Evolutionary conservation across 1,139 yeast genomes (phyloP).

Genomic region (Magnusiomyces paraingens): DNA sequence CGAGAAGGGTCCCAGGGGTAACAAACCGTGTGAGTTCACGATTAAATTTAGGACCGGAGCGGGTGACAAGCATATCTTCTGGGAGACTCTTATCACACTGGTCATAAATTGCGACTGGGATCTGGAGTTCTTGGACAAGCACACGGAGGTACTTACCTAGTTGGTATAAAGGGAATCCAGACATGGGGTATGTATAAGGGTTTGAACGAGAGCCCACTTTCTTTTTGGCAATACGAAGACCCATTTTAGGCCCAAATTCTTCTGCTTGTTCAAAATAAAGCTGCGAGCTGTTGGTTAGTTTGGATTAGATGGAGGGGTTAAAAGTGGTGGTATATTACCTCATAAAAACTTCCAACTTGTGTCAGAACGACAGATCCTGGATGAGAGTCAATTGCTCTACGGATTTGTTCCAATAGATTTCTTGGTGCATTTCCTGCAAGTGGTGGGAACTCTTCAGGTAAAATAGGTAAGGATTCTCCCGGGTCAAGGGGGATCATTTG

Average conservation of each 20-base stretch:
- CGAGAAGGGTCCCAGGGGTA: constrained; percentile 90
- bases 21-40: constrained; percentile 74
- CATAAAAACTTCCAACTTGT: constrained; percentile 90
- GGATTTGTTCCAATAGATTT: constrained; percentile 13
- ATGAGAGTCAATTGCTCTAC: constrained; percentile 42
- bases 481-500: too few species aligned
- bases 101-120: constrained; percentile 75
- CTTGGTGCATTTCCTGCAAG: constrained; percentile 12
- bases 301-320: too few species aligned
- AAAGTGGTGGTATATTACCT: constrained; percentile 25
- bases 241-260: constrained; percentile 61
- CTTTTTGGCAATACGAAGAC: constrained; percentile 51
- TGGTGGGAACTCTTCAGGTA: too few species aligned
- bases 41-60: constrained; percentile 41
- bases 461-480: too few species aligned
- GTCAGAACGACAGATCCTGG: constrained; percentile 73
- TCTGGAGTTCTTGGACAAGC: constrained; percentile 61
- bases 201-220: constrained; percentile 28
- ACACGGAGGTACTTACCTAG: constrained; percentile 66
- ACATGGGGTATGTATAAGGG: constrained; percentile 63
- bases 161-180: constrained; percentile 79
- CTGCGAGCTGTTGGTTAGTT: constrained; percentile 12
- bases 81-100: constrained; percentile 39
- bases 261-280: constrained; percentile 84
- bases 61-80: constrained; percentile 8